Evolutionary conservation across 2,329 filamentous ascomycete species (phyloP).

Genomic region (Neospermospora avenae): DNA sequence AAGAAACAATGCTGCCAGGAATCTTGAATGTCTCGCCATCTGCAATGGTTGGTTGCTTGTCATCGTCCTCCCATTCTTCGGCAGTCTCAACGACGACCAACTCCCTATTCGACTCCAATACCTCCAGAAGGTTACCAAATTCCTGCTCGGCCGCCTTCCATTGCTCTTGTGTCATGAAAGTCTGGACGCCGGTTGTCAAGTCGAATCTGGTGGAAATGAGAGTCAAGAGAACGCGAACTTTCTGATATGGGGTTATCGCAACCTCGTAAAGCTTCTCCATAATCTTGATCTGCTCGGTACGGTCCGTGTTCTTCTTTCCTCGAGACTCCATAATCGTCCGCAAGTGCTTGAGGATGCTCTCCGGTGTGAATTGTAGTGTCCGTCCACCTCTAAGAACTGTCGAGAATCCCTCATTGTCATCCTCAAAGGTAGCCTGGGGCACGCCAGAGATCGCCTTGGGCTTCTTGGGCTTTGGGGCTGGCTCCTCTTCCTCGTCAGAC

Average conservation of each 20-base stretch:
- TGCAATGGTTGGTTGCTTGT: constrained; percentile 77
- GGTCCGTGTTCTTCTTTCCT: constrained; percentile 98
- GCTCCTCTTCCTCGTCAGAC: constrained; percentile 73
- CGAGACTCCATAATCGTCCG: constrained; percentile 89
- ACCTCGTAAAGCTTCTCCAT: constrained; percentile 97
- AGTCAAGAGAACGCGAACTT: constrained; percentile 86
- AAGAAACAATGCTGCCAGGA: constrained; percentile 90
- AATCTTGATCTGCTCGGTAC: constrained; percentile 87
- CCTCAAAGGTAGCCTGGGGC: constrained; percentile 49
- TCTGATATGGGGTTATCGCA: constrained; percentile 86
- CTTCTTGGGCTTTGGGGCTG: constrained; percentile 51
- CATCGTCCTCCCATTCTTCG: constrained; percentile 99
- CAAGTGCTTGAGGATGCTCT: constrained; percentile 97
- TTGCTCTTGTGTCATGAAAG: constrained; percentile 90
- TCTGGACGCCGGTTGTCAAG: constrained; percentile 72
- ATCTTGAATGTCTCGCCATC: constrained; percentile 81
- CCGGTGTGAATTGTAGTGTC: constrained; percentile 86
- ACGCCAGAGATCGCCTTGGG: constrained; percentile 46
- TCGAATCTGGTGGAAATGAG: constrained; percentile 94
- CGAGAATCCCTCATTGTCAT: constrained; percentile 82
- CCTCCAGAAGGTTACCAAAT: constrained; percentile 70
- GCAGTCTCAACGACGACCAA: constrained; percentile 87
- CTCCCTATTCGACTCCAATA: constrained; percentile 75
- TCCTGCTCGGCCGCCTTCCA: constrained; percentile 95
- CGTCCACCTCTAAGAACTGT: constrained; percentile 87